Percentiles rank a stretch among this genome's conserved stretches.
Evolutionary conservation across 306 rosid species (phyloP).

Genomic region (Cucumis hystrix): DNA sequence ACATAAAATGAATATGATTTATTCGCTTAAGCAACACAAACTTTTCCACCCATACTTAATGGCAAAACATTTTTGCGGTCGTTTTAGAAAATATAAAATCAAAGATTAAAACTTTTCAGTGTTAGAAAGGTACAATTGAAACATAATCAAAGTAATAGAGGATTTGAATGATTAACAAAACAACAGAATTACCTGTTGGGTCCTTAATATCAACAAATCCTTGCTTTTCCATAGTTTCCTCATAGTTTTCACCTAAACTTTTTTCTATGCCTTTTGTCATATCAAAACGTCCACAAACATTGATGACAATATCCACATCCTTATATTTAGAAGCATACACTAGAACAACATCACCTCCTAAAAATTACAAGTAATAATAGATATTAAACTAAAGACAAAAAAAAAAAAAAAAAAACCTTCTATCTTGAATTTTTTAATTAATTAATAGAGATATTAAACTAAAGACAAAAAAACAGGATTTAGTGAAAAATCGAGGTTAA

Average conservation of each 20-base stretch:
- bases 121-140: too few relatives aligned
- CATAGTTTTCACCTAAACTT: constrained; percentile 39
- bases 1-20: too few relatives aligned
- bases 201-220: constrained; percentile 52
- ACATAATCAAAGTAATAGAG: not conserved
- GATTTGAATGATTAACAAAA: not conserved
- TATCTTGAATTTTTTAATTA: too few relatives aligned
- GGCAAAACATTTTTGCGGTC: too few relatives aligned
- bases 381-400: not conserved
- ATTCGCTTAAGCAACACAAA: too few relatives aligned
- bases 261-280: constrained; percentile 32
- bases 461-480: not conserved
- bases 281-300: constrained; percentile 62
- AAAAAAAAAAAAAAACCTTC: too few relatives aligned
- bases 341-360: constrained; percentile 59
- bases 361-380: not conserved
- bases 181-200: constrained; percentile 25
- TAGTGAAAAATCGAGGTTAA: not conserved
- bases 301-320: constrained; percentile 42
- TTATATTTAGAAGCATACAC: constrained; percentile 52
- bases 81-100: too few relatives aligned
- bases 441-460: not conserved
- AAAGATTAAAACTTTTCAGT: too few relatives aligned
- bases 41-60: too few relatives aligned
- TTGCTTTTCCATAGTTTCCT: constrained; percentile 37